Evolutionary conservation across 257 asterid species (phyloP).

Genomic region (Capsicum chinense): DNA sequence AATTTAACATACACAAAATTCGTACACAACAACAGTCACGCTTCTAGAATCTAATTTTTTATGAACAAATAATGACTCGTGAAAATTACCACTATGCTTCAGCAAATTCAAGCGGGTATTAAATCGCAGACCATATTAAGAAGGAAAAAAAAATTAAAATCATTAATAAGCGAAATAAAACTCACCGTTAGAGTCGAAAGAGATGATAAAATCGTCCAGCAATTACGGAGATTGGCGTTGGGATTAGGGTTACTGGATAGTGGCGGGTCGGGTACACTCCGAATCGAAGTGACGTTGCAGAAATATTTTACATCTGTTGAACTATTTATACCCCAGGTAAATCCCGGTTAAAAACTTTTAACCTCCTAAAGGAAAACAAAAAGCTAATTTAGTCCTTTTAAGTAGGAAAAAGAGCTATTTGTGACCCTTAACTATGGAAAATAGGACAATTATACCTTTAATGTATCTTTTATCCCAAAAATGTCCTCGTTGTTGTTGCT

Average conservation of each 20-base stretch:
- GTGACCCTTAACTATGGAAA: not conserved
- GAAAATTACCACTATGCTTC: not conserved
- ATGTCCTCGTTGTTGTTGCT: too few relatives aligned
- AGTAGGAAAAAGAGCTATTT: not conserved
- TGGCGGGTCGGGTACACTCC: constrained; percentile 23
- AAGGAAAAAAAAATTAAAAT: not conserved
- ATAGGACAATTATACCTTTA: too few relatives aligned
- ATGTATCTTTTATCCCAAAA: too few relatives aligned
- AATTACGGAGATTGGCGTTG: not conserved
- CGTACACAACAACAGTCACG: not conserved
- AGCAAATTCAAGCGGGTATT: not conserved
- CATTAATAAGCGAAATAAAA: not conserved
- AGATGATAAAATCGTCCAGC: not conserved
- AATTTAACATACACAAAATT: not conserved
- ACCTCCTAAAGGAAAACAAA: not conserved
- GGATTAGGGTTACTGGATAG: not conserved
- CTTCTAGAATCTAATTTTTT: not conserved
- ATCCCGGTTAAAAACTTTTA: not conserved
- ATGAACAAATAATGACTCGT: too few relatives aligned
- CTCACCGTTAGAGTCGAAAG: not conserved
- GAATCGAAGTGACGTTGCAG: not conserved
- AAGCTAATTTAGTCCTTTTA: not conserved
- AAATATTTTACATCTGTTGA: not conserved
- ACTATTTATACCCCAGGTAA: not conserved
- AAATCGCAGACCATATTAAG: not conserved